Base-by-base conservation (phyloP, 371 early-diverging fungal species). In the Paraphysoderma sedebokerense region DNA sequence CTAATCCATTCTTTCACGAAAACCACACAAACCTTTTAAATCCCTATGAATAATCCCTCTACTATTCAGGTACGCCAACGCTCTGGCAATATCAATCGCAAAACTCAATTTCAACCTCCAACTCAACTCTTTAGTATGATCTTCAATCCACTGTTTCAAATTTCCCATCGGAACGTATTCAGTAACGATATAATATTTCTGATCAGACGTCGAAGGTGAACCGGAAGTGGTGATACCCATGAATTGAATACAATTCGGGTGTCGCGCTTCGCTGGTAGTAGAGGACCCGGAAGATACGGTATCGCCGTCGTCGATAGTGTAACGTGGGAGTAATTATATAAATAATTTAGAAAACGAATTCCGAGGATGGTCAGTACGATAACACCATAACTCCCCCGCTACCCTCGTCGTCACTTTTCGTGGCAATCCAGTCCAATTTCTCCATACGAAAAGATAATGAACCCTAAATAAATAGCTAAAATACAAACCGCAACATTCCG, bases 51-150 rank as follows among this genome's bases (percentile, higher is more conserved):
- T 67, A 24, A 67, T 54, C 20, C 51, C 44, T 20, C 51, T 53
- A 5, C 63, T 54, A 39, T 67, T 64, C 33, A 67, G 51, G 33
- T 67, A 67, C 17, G 56, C 62, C 40, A 67, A 28, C 1, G 67
- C 67, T 22, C 65, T 42, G 6, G 67, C 65, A 5, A 54, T 54
- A 48, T 67, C 67, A 19, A 51, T 62, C 1, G 65, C 63, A 46
- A 67, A 65, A 12, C 53, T 47, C 28, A 66, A 44, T 6, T 55
- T 30, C 29, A 52, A 37, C 7, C 58, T 28, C 56, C 61, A 61
- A 6, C 45, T 11, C 35, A 54, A 44, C 12, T 35, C 46, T 23
- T 52, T 30, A 11, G 26, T 7, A 7, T 19, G 13, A 38, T 62
- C 59, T 11, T 24, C 13, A 26, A 65, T 58, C 61, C 60, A 62